phyloP scores from a whole-genome alignment of 495 filamentous ascomycete species.

The Platismatia glauca region DNA sequence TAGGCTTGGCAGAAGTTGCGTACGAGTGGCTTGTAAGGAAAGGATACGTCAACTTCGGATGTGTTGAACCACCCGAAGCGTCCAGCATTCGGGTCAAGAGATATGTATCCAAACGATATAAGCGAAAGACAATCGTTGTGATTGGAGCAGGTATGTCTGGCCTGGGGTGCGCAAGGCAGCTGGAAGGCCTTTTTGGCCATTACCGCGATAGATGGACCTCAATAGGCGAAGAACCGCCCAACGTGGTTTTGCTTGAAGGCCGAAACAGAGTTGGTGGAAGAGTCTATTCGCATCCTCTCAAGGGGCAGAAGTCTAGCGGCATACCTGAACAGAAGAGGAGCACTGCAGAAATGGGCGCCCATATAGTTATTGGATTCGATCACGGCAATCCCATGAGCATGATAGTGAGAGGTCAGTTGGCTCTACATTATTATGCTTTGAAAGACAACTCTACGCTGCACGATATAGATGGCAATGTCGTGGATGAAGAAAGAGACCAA shows the following conservation, averaged over 20 bases:
- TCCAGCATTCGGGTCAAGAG: slow-evolving; percentile 25
- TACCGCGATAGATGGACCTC: slow-evolving; percentile 56
- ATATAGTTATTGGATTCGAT: slow-evolving; percentile 96
- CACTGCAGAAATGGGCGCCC: slow-evolving; percentile 91
- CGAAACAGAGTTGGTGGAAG: slow-evolving; percentile 83
- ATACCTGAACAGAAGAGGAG: slow-evolving; percentile 47
- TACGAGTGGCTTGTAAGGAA: slow-evolving; percentile 86
- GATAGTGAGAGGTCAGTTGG: slow-evolving; percentile 83
- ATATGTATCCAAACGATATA: slow-evolving; percentile 32
- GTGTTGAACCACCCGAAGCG: slow-evolving; percentile 56
- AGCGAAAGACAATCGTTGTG: slow-evolving; percentile 64
- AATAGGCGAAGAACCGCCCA: slow-evolving; percentile 54
- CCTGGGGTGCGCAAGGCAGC: slow-evolving; percentile 81
- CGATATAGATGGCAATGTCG: slow-evolving; percentile 73
- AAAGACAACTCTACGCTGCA: slow-evolving; percentile 83
- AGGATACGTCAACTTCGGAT: slow-evolving; percentile 97
- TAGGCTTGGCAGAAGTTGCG: slow-evolving; percentile 76
- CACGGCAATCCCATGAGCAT: slow-evolving; percentile 87
- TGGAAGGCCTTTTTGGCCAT: slow-evolving; percentile 75
- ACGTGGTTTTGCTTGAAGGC: slow-evolving; percentile 78
- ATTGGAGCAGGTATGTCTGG: slow-evolving; percentile 94
- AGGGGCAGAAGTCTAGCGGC: slow-evolving; percentile 43
- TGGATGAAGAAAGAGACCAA: slow-evolving; percentile 69
- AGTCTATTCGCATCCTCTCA: slow-evolving; percentile 83
- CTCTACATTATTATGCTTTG: slow-evolving; percentile 73